Evolutionary conservation across 2,329 filamentous ascomycete species (phyloP), one percentile per base, ranked within the genome.

Genomic region (Fusarium abutilonis): DNA sequence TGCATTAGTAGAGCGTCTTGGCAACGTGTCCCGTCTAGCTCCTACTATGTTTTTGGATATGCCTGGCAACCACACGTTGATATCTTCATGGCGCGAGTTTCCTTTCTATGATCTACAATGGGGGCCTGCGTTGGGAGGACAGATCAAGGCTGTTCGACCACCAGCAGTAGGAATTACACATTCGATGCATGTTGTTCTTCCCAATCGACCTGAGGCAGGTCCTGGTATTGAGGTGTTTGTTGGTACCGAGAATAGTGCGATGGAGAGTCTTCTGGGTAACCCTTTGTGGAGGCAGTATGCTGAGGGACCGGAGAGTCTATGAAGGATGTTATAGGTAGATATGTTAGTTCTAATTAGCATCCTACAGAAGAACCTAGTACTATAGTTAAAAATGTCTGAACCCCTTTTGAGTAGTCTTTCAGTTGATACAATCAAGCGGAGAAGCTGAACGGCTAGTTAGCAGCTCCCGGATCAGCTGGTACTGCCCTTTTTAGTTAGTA

Each of bases 31-130:
- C 3, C 34, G 55, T 9, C 5, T 58, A 1, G 19, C 58, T 2
- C 55, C 55, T 1, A 38, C 17, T 1, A 40, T 58, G 0, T 58
- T 58, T 10, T 21, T 58, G 0, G 55, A 58, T 5, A 58, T 58
- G 55, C 55, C 55, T 0, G 55, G 55, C 2, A 58, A 52, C 1
- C 55, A 58, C 13, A 45, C 21, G 1, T n/a, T 58, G 2, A 15
- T 58, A 3, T 58, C 55, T 1, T 58, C 55, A 1, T 58, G 55
- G 55, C 51, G 55, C 32, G 55, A 58, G 17, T 58, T 58, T 15
- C 39, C 45, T 0, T 58, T 58, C 9, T 58, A 58, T n/a, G 34
- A 58, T 4, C 42, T 58, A 2, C 48, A 52, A n/a, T 58, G 55
- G 55, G 55, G 55, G 2, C 29, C 53, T n/a, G 53, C 23, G 0